Conservation (phyloP, 768 basidiomycete species). For the Mycena belliarum region DNA sequence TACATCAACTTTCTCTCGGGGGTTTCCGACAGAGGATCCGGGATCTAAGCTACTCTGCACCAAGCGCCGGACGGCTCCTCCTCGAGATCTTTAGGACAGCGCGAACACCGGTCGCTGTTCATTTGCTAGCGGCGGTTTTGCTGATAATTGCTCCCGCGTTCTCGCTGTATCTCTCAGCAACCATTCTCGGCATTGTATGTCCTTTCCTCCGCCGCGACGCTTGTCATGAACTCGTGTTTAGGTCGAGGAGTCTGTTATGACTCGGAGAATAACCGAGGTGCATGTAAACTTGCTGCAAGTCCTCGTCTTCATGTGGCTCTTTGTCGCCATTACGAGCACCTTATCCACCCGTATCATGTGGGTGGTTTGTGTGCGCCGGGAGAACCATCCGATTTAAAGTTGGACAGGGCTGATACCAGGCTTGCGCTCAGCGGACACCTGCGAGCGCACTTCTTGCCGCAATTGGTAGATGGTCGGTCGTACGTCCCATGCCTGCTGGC, state of each 20-base stretch:
- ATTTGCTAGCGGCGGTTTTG: constrained; percentile 33
- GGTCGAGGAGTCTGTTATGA: constrained; percentile 16
- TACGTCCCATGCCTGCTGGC: neutral
- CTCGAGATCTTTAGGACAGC: constrained; percentile 26
- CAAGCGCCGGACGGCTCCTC: constrained; percentile 24
- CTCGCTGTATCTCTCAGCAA: constrained; percentile 34
- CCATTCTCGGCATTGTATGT: constrained; percentile 35
- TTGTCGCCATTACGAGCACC: constrained; percentile 25
- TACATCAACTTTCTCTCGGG: neutral
- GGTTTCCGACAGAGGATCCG: neutral
- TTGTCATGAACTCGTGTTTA: neutral
- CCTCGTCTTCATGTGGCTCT: constrained; percentile 32
- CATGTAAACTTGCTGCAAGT: constrained; percentile 9
- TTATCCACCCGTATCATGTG: constrained; percentile 23
- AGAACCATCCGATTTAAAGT: neutral
- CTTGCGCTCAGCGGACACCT: constrained; percentile 32
- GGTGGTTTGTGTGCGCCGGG: neutral
- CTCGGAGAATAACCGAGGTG: constrained; percentile 3
- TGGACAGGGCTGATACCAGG: constrained; percentile 19
- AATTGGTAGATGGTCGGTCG: constrained; percentile 36
- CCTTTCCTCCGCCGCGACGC: constrained; percentile 16
- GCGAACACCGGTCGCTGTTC: constrained; percentile 24
- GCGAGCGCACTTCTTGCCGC: constrained; percentile 40
- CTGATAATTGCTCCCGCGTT: constrained; percentile 33
- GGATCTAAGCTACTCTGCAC: constrained; percentile 4